phyloP scores from a whole-genome alignment of 2,329 filamentous ascomycete species.

The Chaetomium olivaceum region DNA sequence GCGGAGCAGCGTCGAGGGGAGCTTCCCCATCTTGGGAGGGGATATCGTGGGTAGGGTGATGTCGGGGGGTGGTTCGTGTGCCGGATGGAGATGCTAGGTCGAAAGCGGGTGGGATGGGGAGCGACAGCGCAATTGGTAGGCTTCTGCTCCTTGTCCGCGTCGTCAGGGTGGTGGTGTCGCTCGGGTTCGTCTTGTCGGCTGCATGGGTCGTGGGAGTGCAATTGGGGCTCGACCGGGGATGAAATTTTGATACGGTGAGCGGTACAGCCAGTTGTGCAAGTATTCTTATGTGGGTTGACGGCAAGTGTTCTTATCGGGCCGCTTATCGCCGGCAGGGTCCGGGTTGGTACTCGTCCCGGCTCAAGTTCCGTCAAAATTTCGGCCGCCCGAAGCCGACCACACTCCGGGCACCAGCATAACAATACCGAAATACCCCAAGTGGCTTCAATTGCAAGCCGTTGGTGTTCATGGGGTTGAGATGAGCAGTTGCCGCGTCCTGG shows the following conservation, averaged over 20 bases:
- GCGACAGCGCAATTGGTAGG: slow-evolving; percentile 8
- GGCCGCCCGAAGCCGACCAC: slow-evolving; percentile 2
- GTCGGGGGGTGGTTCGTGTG: slow-evolving; percentile 12
- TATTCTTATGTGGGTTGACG: slow-evolving; percentile 7
- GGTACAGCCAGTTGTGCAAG: slow-evolving; percentile 18
- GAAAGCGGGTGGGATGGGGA: neutral
- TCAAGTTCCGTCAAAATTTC: neutral
- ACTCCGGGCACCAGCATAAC: neutral
- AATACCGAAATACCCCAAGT: neutral
- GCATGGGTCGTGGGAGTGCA: neutral
- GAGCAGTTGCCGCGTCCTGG: slow-evolving; percentile 36
- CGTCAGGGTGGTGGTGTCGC: slow-evolving; percentile 15
- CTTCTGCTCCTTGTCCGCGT: slow-evolving; percentile 3
- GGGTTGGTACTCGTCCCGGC: neutral
- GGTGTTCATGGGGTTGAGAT: slow-evolving; percentile 37
- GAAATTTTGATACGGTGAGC: slow-evolving; percentile 34
- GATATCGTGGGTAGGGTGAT: neutral
- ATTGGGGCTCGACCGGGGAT: neutral
- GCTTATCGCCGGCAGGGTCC: slow-evolving; percentile 18
- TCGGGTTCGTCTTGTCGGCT: slow-evolving; percentile 6
- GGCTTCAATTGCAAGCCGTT: slow-evolving; percentile 19
- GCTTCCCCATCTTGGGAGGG: slow-evolving; percentile 39
- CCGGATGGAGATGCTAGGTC: neutral
- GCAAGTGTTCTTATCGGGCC: slow-evolving; percentile 15
- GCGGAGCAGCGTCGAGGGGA: slow-evolving; percentile 38